phyloP scores from a whole-genome alignment of 2,329 filamentous ascomycete genomes.

The Botrytis hyacinthi region DNA sequence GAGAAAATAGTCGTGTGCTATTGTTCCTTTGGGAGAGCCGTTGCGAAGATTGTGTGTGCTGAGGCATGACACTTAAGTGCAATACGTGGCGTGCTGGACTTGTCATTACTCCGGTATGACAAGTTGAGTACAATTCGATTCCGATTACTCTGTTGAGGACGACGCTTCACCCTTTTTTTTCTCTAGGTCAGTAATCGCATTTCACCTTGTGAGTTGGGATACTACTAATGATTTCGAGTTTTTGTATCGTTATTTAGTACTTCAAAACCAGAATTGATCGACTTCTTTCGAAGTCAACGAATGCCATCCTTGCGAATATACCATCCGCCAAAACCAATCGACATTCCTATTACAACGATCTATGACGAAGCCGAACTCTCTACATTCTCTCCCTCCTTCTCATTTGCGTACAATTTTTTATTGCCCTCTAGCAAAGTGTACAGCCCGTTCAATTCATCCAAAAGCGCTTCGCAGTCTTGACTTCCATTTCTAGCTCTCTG shows the following conservation, averaged over 20 bases:
- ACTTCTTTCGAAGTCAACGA: neutral
- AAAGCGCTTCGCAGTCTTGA: constrained; percentile 28
- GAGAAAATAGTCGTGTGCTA: constrained; percentile 41
- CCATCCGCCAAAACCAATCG: too few relatives aligned
- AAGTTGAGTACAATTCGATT: constrained; percentile 41
- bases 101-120: constrained; percentile 28
- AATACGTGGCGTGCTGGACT: constrained; percentile 78
- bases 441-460: constrained; percentile 28
- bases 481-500: constrained; percentile 20
- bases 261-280: neutral
- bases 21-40: constrained; percentile 80
- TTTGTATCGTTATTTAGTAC: neutral
- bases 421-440: constrained; percentile 27
- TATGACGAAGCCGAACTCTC: neutral
- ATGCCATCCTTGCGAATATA: neutral
- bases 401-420: constrained; percentile 19
- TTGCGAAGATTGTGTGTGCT: constrained; percentile 86
- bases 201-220: constrained; percentile 30
- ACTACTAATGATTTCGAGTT: constrained; percentile 35
- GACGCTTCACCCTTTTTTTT: constrained; percentile 36
- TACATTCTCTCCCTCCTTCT: neutral
- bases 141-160: constrained; percentile 42
- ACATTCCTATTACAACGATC: neutral
- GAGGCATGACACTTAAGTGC: constrained; percentile 77
- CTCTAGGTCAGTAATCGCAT: constrained; percentile 31